Conservation (phyloP, 805 yeast genomes). For the Cyberlindnera veronae region DNA sequence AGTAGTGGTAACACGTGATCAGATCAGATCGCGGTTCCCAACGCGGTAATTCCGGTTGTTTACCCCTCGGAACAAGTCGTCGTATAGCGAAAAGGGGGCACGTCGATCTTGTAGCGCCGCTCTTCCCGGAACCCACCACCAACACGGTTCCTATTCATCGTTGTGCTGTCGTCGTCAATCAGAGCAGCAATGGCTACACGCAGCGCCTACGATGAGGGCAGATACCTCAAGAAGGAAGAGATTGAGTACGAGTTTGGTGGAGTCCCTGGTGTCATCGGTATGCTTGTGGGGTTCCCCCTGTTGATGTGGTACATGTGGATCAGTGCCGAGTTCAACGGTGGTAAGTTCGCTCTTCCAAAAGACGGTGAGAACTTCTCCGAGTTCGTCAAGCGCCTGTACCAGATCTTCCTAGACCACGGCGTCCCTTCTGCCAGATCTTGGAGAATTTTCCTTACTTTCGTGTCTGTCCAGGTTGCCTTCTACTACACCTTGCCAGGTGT, state of each 20-base stretch:
- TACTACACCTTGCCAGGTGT: constrained; percentile 88
- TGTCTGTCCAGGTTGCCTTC: constrained; percentile 63
- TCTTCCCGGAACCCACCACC: not conserved
- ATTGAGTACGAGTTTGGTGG: constrained; percentile 93
- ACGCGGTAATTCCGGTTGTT: too few species aligned
- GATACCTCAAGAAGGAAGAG: constrained; percentile 44
- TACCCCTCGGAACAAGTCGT: not conserved
- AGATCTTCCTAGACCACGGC: constrained; percentile 47
- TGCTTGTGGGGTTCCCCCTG: constrained; percentile 90
- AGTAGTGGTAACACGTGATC: too few species aligned
- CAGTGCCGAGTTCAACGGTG: constrained; percentile 75
- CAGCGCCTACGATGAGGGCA: constrained; percentile 23
- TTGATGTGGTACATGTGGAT: constrained; percentile 98
- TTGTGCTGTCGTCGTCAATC: not conserved
- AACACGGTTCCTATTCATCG: not conserved
- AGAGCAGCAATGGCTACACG: constrained; percentile 7
- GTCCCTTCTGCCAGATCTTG: constrained; percentile 61
- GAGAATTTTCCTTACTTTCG: constrained; percentile 67
- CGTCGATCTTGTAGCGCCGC: too few species aligned
- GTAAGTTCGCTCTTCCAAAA: constrained; percentile 66
- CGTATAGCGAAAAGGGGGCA: not conserved
- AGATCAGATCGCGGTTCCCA: too few species aligned
- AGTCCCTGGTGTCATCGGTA: constrained; percentile 79
- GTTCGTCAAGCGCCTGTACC: constrained; percentile 44
- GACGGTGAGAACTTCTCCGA: constrained; percentile 43